Base-by-base conservation (phyloP, 306 rosid genomes). In the Argentina anserina region DNA sequence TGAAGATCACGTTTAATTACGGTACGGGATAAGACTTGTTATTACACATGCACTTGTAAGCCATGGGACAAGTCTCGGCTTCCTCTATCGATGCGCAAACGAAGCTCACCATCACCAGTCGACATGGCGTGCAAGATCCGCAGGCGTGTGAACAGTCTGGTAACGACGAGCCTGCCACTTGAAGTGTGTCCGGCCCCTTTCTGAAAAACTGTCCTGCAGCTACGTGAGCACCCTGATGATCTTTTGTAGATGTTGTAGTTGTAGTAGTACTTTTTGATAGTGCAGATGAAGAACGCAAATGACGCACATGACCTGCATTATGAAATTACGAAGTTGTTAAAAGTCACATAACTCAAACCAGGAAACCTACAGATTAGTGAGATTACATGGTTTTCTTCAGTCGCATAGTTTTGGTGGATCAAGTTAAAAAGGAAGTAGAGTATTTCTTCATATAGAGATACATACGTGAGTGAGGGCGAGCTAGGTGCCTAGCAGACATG, bases 61-160 rank as follows among this genome's bases (percentile, higher is more conserved):
- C 91, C 92, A 94, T 87, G 17, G 97, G 98, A 68, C 98, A 94
- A 1, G 96, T 81, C 84, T 93, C 97, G 3, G 97, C 90, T 71
- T 92, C 97, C 40, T 80, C 73, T 26, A 86, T 79, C 3, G 90
- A 64, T 0, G 93, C 79, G 45, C 97, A 92, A 6, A 89, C 87
- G 41, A 88, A 90, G 86, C 97, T 92, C 29, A 92, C 93, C 94
- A 86, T 88, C 47, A 85, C 97, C 13, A 90, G 70, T 43, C 83
- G 79, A 53, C 97, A 90, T 4, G 97, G 97, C 5, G 88, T 71
- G 74, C 96, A 92, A 0, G 97, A 90, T 7, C 94, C 96, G 15
- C 97, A 92, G 0, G 96, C 96, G 56, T 90, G 96, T 20, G 96
- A 88, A 45, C 97, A 90, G 75, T 92, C 92, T 1, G 96, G 97